Percentiles rank a stretch among this genome's conserved stretches.
Conservation (phyloP, 257 asterid species). For the Plantago major region DNA sequence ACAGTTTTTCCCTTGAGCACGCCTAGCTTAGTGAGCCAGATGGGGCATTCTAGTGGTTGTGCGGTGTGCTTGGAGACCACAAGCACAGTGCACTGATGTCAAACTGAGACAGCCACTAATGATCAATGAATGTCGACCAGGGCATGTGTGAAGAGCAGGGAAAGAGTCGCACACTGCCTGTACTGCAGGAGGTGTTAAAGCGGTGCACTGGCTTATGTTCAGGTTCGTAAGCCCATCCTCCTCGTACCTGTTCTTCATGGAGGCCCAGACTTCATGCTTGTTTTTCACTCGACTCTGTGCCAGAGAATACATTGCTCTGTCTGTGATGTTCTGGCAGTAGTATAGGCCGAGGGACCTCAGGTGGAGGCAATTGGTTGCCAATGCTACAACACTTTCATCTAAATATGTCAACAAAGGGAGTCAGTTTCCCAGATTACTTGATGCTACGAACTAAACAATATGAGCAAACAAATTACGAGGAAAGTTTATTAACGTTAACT, state of each 20-base stretch:
- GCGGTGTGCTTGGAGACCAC: slow-evolving; percentile 63
- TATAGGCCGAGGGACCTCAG: slow-evolving; percentile 80
- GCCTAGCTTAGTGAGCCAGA: slow-evolving; percentile 52
- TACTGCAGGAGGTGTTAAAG: slow-evolving; percentile 95
- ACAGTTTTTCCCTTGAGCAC: too few species aligned
- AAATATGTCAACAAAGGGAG: neutral
- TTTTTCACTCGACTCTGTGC: slow-evolving; percentile 66
- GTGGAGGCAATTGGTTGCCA: slow-evolving; percentile 77
- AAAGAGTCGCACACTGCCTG: slow-evolving; percentile 91
- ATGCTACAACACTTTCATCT: slow-evolving; percentile 80
- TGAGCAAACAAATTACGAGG: too few species aligned
- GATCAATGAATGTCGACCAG: slow-evolving; percentile 75
- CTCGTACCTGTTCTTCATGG: slow-evolving; percentile 51
- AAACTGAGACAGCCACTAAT: slow-evolving; percentile 87
- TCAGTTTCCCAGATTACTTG: too few species aligned
- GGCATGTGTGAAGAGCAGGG: slow-evolving; percentile 94
- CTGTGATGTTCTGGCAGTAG: slow-evolving; percentile 88
- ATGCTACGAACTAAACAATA: too few species aligned
- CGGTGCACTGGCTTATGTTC: slow-evolving; percentile 96
- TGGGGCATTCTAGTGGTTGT: slow-evolving; percentile 37
- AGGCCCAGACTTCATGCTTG: slow-evolving; percentile 52
- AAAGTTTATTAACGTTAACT: too few species aligned
- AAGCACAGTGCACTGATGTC: slow-evolving; percentile 84
- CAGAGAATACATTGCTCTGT: slow-evolving; percentile 81
- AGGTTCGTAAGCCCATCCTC: slow-evolving; percentile 84